These are phyloP conservation scores for Daedaleopsis sinensis DNA, from an alignment of 768 basidiomycete genomes.

Conservation along the genomic window DNA sequence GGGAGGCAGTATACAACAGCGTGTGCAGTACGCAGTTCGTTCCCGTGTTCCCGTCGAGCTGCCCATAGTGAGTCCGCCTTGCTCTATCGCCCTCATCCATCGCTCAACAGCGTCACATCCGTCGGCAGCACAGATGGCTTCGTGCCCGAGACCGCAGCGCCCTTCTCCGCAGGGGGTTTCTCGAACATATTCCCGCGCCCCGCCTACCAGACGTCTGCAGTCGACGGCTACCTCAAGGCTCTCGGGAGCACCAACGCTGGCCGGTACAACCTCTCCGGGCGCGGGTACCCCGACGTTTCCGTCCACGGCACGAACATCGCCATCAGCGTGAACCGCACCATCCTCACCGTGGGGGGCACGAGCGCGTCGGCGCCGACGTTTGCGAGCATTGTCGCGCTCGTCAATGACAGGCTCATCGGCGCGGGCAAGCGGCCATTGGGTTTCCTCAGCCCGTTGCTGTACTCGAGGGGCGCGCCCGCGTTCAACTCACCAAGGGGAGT, in stretches of 20 bases:
- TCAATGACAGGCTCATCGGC: constrained; percentile 37
- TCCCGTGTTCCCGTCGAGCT: constrained; percentile 52
- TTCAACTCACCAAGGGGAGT: constrained; percentile 36
- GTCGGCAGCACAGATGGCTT: constrained; percentile 63
- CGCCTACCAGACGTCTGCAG: constrained; percentile 50
- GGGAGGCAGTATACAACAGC: too few relatives aligned
- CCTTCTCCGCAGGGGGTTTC: constrained; percentile 74
- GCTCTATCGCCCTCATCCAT: not conserved
- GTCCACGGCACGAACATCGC: constrained; percentile 39
- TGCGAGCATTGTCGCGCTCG: constrained; percentile 35
- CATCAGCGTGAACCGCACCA: constrained; percentile 14
- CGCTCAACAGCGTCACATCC: constrained; percentile 46
- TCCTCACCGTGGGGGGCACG: constrained; percentile 32
- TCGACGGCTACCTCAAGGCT: constrained; percentile 47
- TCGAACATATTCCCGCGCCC: constrained; percentile 63
- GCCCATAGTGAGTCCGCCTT: constrained; percentile 39
- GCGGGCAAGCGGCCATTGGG: constrained; percentile 34
- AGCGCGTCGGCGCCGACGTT: constrained; percentile 37
- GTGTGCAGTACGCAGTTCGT: too few relatives aligned
- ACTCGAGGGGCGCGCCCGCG: constrained; percentile 24
- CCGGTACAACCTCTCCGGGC: constrained; percentile 37
- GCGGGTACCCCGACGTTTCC: constrained; percentile 51
- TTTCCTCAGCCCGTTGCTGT: constrained; percentile 42
- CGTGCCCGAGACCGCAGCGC: constrained; percentile 53
- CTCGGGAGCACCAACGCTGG: constrained; percentile 53